phyloP scores from a whole-genome alignment of 2,329 filamentous ascomycete genomes.

The Colletotrichum phormii region DNA sequence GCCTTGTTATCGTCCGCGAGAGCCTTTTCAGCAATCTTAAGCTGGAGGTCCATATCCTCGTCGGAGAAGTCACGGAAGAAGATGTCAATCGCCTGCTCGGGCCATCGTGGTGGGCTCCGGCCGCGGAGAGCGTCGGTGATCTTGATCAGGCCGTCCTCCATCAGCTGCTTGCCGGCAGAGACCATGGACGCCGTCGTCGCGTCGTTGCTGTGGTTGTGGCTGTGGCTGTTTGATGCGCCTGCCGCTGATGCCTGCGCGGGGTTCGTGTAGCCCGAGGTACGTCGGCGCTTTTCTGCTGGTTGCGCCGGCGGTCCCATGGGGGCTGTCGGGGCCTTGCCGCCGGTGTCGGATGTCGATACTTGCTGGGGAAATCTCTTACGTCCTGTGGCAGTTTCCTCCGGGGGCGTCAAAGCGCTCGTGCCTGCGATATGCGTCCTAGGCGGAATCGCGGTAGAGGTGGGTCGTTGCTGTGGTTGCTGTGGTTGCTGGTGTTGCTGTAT shows the following conservation, averaged over 20 bases:
- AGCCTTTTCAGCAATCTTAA: constrained; percentile 69
- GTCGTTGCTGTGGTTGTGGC: constrained; percentile 45
- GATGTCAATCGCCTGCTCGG: constrained; percentile 68
- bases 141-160: constrained; percentile 51
- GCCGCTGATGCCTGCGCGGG: constrained; percentile 17
- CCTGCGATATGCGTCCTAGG: constrained; percentile 53
- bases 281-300: constrained; percentile 48
- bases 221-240: constrained; percentile 23
- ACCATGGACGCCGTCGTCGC: constrained; percentile 36
- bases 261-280: constrained; percentile 45
- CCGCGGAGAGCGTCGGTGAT: constrained; percentile 54
- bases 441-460: constrained; percentile 50
- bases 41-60: constrained; percentile 68
- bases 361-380: constrained; percentile 54
- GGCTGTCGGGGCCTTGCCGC: constrained; percentile 31
- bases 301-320: constrained; percentile 34
- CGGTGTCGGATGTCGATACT: constrained; percentile 32
- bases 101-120: constrained; percentile 59
- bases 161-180: constrained; percentile 38
- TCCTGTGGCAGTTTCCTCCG: constrained; percentile 60
- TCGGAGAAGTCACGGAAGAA: constrained; percentile 69
- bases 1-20: constrained; percentile 70
- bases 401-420: constrained; percentile 64
- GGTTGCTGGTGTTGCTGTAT: constrained; percentile 38
- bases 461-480: constrained; percentile 40